Base-by-base conservation (phyloP, 176 grass and related monocot genomes). In the Luzula sylvatica region DNA sequence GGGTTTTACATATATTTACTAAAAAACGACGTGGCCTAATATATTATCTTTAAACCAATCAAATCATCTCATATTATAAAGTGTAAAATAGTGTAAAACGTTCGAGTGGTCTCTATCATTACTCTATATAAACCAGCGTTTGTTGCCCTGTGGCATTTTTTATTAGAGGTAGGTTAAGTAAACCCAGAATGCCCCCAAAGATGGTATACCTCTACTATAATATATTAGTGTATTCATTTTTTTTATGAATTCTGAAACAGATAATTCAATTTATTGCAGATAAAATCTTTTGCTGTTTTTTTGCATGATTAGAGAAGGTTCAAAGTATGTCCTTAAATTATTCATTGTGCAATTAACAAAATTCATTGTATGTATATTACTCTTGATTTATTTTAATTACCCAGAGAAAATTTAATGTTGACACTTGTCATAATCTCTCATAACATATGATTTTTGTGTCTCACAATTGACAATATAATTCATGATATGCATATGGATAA, bases 181-280 rank as follows among this genome's bases (percentile, higher is more conserved):
- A 17, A 18, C 42, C 58, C 58, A 46, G 40, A 46, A 47, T 62
- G 58, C 27, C 13, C 57, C 58, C 21, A 55, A 7, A 13, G 9
- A 12, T 15, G 11, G 5, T 14, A 46, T 17, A 15, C 5, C 15
- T 4, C 4, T 4, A 5, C 14, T n/a, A 21, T 23, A 23, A 61
- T 44, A 2, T 22, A 11, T 58, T 23, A 22, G 13, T 58, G 16
- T 41, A 58, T 40, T 58, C 38, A 38, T 32, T 7, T 35, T 35
- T 35, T 7, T 35, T 35, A 7, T 35, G 30, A 35, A 35, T 35
- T 2, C 5, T 7, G 30, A 35, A 35, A n/a, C n/a, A 3, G 0
- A 0, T 20, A 1, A 35, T 35, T 35, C 5, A 35, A 35, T 51
- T 30, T 58, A 21, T 54, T 62, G 26, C 23, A 45, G 40, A 45